These are phyloP conservation scores for Eutypella sp. DNA, from an alignment of 2,329 filamentous ascomycete species.

Conservation along the genomic window DNA sequence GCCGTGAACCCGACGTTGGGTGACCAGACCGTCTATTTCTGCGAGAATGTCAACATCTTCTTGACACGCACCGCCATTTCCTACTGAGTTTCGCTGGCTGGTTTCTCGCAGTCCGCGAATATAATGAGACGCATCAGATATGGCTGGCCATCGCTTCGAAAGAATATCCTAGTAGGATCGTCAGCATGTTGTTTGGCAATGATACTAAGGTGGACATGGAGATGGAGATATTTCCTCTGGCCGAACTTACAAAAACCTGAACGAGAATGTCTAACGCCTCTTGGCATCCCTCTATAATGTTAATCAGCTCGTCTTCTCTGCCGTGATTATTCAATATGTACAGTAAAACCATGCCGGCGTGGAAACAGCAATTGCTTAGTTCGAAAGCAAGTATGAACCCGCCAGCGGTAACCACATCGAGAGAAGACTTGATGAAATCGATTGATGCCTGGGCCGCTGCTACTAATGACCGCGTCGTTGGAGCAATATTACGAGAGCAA, in stretches of 20 bases:
- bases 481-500: background rate
- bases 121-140: background rate
- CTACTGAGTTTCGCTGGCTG: background rate
- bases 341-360: constrained; percentile 1
- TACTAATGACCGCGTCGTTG: background rate
- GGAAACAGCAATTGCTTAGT: background rate
- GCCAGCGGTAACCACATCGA: background rate
- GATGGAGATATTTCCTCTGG: background rate
- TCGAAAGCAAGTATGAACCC: constrained; percentile 1
- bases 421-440: background rate
- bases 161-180: background rate
- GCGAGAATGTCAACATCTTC: background rate
- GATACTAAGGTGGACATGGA: background rate
- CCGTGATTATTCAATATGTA: constrained; percentile 1
- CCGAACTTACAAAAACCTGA: background rate
- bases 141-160: background rate
- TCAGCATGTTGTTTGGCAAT: background rate
- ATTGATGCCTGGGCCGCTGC: background rate
- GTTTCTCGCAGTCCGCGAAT: background rate
- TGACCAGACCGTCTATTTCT: constrained; percentile 1
- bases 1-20: constrained; percentile 1
- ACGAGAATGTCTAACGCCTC: background rate
- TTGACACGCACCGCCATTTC: background rate
- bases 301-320: background rate
- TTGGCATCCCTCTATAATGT: background rate